Base-by-base conservation (phyloP, 2,329 filamentous ascomycete genomes). In the Chaetomium sp. region DNA sequence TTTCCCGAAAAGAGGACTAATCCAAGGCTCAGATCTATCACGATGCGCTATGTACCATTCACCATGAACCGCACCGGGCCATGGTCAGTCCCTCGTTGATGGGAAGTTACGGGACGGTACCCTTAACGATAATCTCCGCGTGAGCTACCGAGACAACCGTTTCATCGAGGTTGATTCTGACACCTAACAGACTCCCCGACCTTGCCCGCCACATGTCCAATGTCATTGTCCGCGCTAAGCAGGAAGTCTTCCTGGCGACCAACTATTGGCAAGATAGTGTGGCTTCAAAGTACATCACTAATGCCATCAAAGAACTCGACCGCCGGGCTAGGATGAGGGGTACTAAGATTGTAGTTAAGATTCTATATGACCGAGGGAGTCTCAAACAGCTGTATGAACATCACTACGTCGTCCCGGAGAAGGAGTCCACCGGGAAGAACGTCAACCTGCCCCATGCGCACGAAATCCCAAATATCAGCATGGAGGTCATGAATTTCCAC, bases 171-270 rank as follows among this genome's bases (percentile, higher is more conserved):
- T 27, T 37, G 10, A 49, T 51, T 8, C 52, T 36, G 12, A 49
- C 49, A 48, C 50, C 14, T 27, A 27, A 1, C 42, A 76, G 76
- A 1, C 72, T 88, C 27, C 83, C 85, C 0, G 88, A 91, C 66
- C 81, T 91, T 34, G 82, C 81, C 58, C 78, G 86, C 1, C 87
- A 91, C 67, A 87, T 89, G 72, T 82, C 86, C 1, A 91, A 91
- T 62, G 74, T 89, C 19, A 91, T 92, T 37, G 87, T 79, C 2
- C 77, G 84, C 4, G 88, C 88, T 0, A 78, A 89, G 63, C 79
- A 79, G 37, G 88, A 92, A 64, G 82, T 92, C 0, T 83, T 88
- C 54, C 73, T 91, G 8, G 84, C 84, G 0, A 91, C 88, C 0
- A 90, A 89, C 63, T 89, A 83, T 64, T 91, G 88, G 88, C 79